Conservation (phyloP, 805 yeast genomes). For the Wickerhamomyces sydowiorum region DNA sequence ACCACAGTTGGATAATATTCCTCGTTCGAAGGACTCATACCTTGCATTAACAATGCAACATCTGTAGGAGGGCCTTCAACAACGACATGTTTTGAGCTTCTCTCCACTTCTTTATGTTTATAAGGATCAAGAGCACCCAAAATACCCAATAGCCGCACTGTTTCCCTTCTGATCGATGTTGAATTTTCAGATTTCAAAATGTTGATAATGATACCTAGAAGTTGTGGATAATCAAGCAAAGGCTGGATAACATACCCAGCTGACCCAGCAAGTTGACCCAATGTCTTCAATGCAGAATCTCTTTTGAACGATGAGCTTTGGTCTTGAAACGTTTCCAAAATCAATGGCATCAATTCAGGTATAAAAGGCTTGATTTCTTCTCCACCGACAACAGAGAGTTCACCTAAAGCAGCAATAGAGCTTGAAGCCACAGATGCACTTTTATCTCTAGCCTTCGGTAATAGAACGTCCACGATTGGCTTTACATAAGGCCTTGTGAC, state of each 20-base stretch:
- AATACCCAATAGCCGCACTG: conserved; percentile 85
- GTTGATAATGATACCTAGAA: conserved; percentile 73
- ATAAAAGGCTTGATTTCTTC: conserved; percentile 72
- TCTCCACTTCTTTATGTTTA: conserved; percentile 87
- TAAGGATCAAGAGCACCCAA: conserved; percentile 97
- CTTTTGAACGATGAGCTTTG: conserved; percentile 85
- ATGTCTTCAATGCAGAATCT: conserved; percentile 81
- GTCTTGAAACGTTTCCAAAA: conserved; percentile 84
- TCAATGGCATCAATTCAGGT: conserved; percentile 76
- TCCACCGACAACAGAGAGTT: conserved; percentile 82
- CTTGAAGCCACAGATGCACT: conserved; percentile 83
- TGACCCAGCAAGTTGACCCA: conserved; percentile 85
- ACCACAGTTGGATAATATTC: conserved; percentile 96
- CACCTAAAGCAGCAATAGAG: conserved; percentile 84
- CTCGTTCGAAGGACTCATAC: conserved; percentile 87
- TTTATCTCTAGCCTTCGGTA: conserved; percentile 68
- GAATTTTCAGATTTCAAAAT: conserved; percentile 80
- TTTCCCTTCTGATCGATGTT: conserved; percentile 71
- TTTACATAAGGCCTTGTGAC: conserved; percentile 87
- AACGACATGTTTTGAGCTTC: conserved; percentile 42
- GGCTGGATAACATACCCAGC: conserved; percentile 97
- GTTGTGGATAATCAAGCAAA: conserved; percentile 81
- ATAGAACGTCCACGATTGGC: conserved; percentile 79
- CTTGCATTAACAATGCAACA: conserved; percentile 84
- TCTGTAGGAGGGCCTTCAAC: conserved; percentile 88